Evolutionary conservation across 768 basidiomycete species (phyloP), one percentile per base, ranked within the genome.

Genomic region (Amanita fuliginea): DNA sequence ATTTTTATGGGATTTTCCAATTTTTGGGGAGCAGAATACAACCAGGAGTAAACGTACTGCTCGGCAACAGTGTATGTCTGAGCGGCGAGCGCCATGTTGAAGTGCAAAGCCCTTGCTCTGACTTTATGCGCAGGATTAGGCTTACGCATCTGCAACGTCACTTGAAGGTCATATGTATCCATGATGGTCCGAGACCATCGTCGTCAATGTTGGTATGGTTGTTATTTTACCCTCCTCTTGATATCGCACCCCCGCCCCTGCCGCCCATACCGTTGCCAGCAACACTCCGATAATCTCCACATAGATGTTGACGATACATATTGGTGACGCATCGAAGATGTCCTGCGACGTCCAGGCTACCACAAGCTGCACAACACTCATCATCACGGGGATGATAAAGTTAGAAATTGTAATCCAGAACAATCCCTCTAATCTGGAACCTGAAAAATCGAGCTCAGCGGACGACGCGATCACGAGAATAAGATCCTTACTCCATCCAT

Each of bases 231-330:
- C 16, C 13, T 44, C 45, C 21, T 54, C 55, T 24, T 42, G 36
- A 57, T 57, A 58, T 10, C 41, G 42, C 11, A 30, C 9, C 30
- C 49, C 56, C 16, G 55, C 8, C 19, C 49, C 55, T 13, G 56
- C 44, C 7, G 55, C 47, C 61, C 60, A 62, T 13, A 60, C 51
- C 7, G 61, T 61, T 3, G 61, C 61, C 30, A 64, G 53, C 2
- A 62, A 40, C n/a, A 62, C 59, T n/a, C 62, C 61, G 24, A 64
- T 61, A 30, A 64, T 60, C n/a, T 52, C 56, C 26, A 62, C 48
- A 43, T 62, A 57, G 45, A 55, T 46, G 42, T 62, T 60, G 30
- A 53, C 56, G 4, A 52, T 28, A 8, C 43, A 24, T 22, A 56
- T 47, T 22, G 51, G 51, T 1, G 51, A 33, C 14, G 51, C 49